Percentiles rank a stretch among this genome's conserved stretches.
Conservation (phyloP, 148 eudicot genomes). For the Silene latifolia region DNA sequence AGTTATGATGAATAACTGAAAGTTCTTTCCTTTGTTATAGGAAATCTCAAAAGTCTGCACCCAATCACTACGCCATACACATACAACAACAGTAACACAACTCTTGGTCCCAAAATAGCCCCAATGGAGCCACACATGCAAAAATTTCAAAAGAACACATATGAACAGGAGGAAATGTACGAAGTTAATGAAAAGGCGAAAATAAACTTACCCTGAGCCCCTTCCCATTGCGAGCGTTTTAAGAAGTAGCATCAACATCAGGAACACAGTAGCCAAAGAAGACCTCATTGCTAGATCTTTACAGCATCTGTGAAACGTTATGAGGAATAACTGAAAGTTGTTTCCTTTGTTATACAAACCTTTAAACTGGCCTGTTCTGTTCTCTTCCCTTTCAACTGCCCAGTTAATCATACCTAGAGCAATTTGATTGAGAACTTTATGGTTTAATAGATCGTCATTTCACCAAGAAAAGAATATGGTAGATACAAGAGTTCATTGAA, state of each 20-base stretch:
- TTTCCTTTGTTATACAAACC: neutral
- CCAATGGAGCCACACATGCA: neutral
- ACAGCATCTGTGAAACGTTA: too few relatives aligned
- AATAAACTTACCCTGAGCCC: slow-evolving; percentile 12
- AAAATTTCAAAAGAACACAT: neutral
- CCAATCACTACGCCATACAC: neutral
- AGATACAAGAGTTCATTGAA: slow-evolving; percentile 24
- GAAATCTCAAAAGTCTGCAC: neutral
- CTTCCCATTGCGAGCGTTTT: neutral
- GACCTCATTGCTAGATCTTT: neutral
- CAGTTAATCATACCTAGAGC: neutral
- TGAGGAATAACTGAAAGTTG: neutral
- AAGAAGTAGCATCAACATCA: neutral
- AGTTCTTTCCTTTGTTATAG: too few relatives aligned
- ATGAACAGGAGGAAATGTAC: too few relatives aligned
- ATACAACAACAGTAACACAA: neutral
- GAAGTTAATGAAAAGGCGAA: too few relatives aligned
- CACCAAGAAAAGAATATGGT: slow-evolving; percentile 2
- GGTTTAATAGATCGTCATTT: neutral
- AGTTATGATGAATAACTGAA: too few relatives aligned
- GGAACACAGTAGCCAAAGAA: neutral
- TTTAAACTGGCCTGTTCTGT: too few relatives aligned
- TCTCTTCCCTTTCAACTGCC: neutral
- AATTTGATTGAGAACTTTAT: neutral
- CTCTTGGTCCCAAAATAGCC: neutral